Base-by-base conservation (phyloP, 345 rosid species). In the Gossypium australe region DNA sequence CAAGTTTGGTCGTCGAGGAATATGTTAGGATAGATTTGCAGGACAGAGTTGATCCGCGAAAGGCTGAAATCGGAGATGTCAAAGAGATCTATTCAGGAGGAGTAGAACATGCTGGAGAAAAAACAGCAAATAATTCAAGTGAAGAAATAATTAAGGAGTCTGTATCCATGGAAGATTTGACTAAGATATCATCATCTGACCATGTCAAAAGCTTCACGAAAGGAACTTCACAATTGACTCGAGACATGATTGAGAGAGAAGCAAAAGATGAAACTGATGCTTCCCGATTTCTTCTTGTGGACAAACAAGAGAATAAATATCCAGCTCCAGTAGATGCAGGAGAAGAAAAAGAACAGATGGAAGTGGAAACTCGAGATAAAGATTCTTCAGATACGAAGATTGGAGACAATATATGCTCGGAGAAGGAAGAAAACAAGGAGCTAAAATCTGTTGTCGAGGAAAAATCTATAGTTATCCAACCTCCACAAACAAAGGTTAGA, bases 1-100 rank as follows among this genome's bases (percentile, higher is more conserved):
- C n/a, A n/a, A 65, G 73, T 73, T 70, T 82, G 71, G 72, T 61
- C 34, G 62, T 63, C 34, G 60, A 69, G 20, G 77, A 78, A 69
- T 51, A 76, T 49, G 75, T 11, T 49, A 75, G 75, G 17, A 63
- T 69, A 62, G 70, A 45, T 48, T 73, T 38, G 71, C 77, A 66
- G 51, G 80, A 78, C 53, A 74, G 73, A 74, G 61, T 49, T 67
- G 68, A 76, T 73, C 75, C 66, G 22, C 29, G 75, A 63, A 48
- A 73, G 48, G 41, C 66, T 61, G 44, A 27, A 61, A 43, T 27
- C 3, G 4, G 20, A 61, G 18, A 61, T 7, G 63, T 78, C 43
- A 53, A 29, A 61, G 66, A 61, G 44, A 61, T 14, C 16, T 61
- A 14, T 14, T 44, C 66, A 25, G 41, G 16, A 56, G 76, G 61